Evolutionary conservation across 768 basidiomycete genomes (phyloP), one percentile per base, ranked within the genome.

Genomic region (Serendipita sp.): DNA sequence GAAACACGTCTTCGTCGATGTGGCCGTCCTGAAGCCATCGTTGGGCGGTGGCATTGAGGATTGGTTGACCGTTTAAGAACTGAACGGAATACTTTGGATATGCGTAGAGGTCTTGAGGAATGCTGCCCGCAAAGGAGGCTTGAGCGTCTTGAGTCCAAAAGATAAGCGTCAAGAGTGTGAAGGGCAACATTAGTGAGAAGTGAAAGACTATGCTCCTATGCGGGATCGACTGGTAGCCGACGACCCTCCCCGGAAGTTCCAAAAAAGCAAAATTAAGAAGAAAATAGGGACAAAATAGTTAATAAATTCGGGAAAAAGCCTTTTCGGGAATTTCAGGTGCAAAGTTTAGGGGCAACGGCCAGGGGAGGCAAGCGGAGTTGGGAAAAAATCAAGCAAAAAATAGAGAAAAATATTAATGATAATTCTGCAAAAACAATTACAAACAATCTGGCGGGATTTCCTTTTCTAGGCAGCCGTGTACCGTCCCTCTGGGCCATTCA

Each of bases 81-180:
- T 83, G 75, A 66, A 92, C 84, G 45, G 82, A 80, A 71, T 82
- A 87, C 72, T 92, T 92, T 67, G 90, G 91, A 71, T 85, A 90
- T 0, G 90, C 85, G 72, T 83, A 81, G 15, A 83, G 77, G 69
- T 92, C 90, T 69, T 91, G 86, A 33, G 90, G 88, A 52, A 89
- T 78, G 6, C 85, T 29, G 43, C 36, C 33, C 50, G 55, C 55
- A 31, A 60, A 37, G 48, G 48, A 52, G 6, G 48, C 48, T 50
- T 50, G 48, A 40, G 40, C 5, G 8, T 60, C 55, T 11, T 10
- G 4, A 29, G 27, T 60, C 27, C 27, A 27, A 23, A 60, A 8
- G 40, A 63, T 15, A 27, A 65, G 45, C 36, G 63, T 27, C 46
- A 66, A 27, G 29, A 68, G 45, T 46, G 69, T 37, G 16, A 60